Base-by-base conservation (phyloP, 805 yeast genomes). In the Wickerhamomyces tratensis region DNA sequence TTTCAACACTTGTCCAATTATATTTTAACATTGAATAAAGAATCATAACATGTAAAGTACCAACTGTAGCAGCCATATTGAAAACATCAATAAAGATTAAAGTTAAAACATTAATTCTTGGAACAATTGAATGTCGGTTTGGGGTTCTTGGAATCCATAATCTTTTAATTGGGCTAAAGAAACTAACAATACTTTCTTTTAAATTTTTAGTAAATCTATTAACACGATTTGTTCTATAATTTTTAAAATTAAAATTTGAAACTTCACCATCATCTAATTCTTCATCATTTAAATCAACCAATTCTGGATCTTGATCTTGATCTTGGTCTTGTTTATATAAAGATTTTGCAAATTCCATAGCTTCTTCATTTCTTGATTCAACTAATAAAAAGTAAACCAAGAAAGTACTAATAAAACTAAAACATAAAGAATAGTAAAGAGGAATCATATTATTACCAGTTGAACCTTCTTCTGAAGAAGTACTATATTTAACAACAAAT, bases 1-100 rank as follows among this genome's bases (percentile, higher is more conserved):
- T 39, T 38, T 54, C 54, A 7, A 54, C 57, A 26, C 54, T 47
- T 2, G 51, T 39, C 57, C 57, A 54, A 3, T 46, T 27, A 33
- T 39, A 53, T n/a, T 43, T 37, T 25, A 50, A 34, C 33, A 54
- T 51, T 6, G 55, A 41, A 38, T 46, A 54, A 4, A 50, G 43
- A 6, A 48, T 42, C 1, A 49, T 40, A 3, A 50, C 49, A 14
- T 46, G 50, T 41, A 49, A 41, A 9, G 49, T 46, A 1, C 59
- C 59, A 15, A 48, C 52, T 5, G 55, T 45, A n/a, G 53, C 48
- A 8, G 51, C 48, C 53, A 50, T 53, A 12, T 43, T 46, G 33
- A 49, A 38, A 2, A 50, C 39, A 26, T 54, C 59, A 36, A 54
- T 45, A 9, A 50, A 15, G 1, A 54, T 41, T 4, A 54, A 38